Evolutionary conservation across 2,329 filamentous ascomycete genomes (phyloP), one percentile per base, ranked within the genome.

Genomic region (Acrodontium crateriforme): DNA sequence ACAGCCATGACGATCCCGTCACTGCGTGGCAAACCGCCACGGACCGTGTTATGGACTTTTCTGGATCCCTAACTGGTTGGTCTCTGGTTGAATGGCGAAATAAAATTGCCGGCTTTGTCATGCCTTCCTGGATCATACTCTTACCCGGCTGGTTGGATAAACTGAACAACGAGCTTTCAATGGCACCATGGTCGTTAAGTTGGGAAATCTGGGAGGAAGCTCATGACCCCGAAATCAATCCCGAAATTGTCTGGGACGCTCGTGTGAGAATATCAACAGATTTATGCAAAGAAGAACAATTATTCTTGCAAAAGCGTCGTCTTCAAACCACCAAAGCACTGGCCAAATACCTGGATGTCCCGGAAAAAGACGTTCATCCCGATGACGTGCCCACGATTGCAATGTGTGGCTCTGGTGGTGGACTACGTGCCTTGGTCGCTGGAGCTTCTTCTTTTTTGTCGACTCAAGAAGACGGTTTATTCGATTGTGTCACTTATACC

Each of bases 151-250:
- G 81, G 30, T 60, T 91, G 30, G 67, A 71, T 35, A 94, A 93
- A 53, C 67, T 95, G 18, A 84, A 93, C 50, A 71, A 71, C 13
- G 87, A 95, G 55, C 63, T 94, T 10, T 89, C 82, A 18, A 78
- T 89, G 72, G 72, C 78, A 0, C 80, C 83, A 0, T 87, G 84
- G 1, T 92, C 84, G 1, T 60, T 98, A 22, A 83, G 87, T 9
- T 78, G 91, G 47, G 81, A 94, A 41, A 89, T 98, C 33, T 95
- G 89, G 89, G 64, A 67, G 38, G 87, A 95, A 45, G 83, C 89
- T 1, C 79, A 84, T 32, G 81, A 95, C 47, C 73, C 84, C 0
- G 63, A 72, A 25, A 63, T 80, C 37, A 82, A 95, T 42, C 87
- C 87, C 0, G 89, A 98, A 50, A 91, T 95, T 32, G 60, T 71